Percentiles rank a stretch among this genome's conserved stretches.
phyloP scores from a whole-genome alignment of 352 stramenopile species.

The Phytophthora palmivora region DNA sequence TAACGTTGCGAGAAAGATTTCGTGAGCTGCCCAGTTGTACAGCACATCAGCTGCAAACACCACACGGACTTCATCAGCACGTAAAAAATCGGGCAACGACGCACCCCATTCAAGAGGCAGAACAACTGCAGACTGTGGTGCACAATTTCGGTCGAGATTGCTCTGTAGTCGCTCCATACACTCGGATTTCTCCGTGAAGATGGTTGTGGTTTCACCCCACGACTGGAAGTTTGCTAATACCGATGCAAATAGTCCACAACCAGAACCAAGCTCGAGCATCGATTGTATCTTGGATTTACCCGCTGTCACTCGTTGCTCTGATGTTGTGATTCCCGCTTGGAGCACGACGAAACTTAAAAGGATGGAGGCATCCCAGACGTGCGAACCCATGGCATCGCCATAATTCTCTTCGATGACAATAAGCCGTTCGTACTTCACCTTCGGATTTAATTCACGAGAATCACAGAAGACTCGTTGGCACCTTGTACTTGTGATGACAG shows the following conservation, averaged over 20 bases:
- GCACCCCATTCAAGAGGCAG: slow-evolving; percentile 47
- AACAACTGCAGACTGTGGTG: slow-evolving; percentile 1
- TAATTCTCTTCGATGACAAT: slow-evolving; percentile 68
- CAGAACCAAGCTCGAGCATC: slow-evolving; percentile 57
- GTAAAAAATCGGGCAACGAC: slow-evolving; percentile 3
- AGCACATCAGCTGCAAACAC: slow-evolving; percentile 67
- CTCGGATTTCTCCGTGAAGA: slow-evolving; percentile 51
- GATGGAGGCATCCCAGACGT: slow-evolving; percentile 76
- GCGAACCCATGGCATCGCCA: slow-evolving; percentile 66
- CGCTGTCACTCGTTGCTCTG: neutral
- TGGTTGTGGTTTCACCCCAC: neutral
- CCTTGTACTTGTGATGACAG: slow-evolving; percentile 5
- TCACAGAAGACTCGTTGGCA: slow-evolving; percentile 19
- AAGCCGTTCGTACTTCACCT: neutral
- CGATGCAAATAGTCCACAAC: slow-evolving; percentile 56
- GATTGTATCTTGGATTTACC: neutral
- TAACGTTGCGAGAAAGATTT: slow-evolving; percentile 50
- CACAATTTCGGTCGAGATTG: slow-evolving; percentile 46
- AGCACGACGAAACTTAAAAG: slow-evolving; percentile 52
- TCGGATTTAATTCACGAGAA: neutral
- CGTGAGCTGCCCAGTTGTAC: slow-evolving; percentile 67
- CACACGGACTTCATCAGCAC: slow-evolving; percentile 15
- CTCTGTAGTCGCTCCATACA: slow-evolving; percentile 29
- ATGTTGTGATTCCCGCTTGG: slow-evolving; percentile 2
- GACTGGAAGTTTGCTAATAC: slow-evolving; percentile 21